Evolutionary conservation across 1,284 basidiomycete species (phyloP).

Genomic region (Trichosporon sp.): DNA sequence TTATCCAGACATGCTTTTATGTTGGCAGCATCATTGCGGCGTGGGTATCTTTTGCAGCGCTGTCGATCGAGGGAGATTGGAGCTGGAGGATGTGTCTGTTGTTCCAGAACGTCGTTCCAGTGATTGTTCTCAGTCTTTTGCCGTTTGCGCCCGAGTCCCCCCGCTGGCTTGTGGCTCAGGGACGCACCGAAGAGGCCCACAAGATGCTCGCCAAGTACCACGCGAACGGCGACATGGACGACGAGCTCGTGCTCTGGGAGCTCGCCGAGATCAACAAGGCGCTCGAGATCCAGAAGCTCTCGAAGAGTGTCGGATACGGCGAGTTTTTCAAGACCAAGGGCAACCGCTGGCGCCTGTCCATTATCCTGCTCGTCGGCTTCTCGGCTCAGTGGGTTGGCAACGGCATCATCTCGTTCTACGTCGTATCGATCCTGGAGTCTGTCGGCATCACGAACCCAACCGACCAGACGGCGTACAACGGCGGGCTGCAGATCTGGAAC

Average conservation of each 20-base stretch:
- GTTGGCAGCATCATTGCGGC: constrained; percentile 20
- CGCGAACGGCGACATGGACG: constrained; percentile 48
- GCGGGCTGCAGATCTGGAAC: constrained; percentile 19
- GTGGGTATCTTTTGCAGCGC: constrained; percentile 18
- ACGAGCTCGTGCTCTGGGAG: constrained; percentile 48
- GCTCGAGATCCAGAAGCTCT: constrained; percentile 34
- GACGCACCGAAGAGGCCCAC: constrained; percentile 29
- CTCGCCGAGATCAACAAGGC: constrained; percentile 49
- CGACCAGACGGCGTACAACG: constrained; percentile 29
- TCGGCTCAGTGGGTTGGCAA: constrained; percentile 9
- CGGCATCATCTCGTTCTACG: constrained; percentile 8
- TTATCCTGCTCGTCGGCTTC: constrained; percentile 47
- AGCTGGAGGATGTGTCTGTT: constrained; percentile 25
- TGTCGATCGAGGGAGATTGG: constrained; percentile 12
- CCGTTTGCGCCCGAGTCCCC: constrained; percentile 40
- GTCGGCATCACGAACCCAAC: constrained; percentile 20
- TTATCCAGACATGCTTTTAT: constrained; percentile 15
- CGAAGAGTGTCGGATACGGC: background rate
- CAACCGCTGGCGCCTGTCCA: constrained; percentile 51
- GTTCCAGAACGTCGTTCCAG: constrained; percentile 11
- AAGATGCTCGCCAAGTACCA: constrained; percentile 48
- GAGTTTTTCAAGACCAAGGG: constrained; percentile 35
- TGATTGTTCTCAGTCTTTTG: background rate
- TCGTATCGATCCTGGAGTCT: constrained; percentile 14
- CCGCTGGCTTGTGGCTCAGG: constrained; percentile 38